These are phyloP conservation scores for Penicillium brevicompactum DNA, from an alignment of 2,329 filamentous ascomycete genomes.

Conservation along the genomic window DNA sequence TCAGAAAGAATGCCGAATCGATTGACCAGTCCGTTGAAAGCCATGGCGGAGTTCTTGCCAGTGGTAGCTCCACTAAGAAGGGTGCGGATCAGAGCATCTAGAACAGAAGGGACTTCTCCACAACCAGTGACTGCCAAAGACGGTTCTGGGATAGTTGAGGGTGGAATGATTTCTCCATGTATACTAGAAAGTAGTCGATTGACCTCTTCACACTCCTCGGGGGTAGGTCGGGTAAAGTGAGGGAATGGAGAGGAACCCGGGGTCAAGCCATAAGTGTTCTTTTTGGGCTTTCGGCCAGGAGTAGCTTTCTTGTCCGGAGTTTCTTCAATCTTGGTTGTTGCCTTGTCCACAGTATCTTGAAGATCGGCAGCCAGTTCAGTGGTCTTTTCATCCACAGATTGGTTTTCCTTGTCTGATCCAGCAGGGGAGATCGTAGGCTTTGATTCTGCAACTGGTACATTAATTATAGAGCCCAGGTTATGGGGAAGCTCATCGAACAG, in stretches of 20 bases:
- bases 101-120: slow-evolving; percentile 65
- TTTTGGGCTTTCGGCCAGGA: slow-evolving; percentile 18
- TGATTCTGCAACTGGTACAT: not conserved
- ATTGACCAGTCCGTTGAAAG: slow-evolving; percentile 66
- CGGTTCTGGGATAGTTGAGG: slow-evolving; percentile 68
- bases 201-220: slow-evolving; percentile 70
- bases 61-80: slow-evolving; percentile 64
- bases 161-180: slow-evolving; percentile 67
- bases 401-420: slow-evolving; percentile 11
- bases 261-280: slow-evolving; percentile 54
- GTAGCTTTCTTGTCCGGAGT: slow-evolving; percentile 2
- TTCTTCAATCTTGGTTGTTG: slow-evolving; percentile 15
- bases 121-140: slow-evolving; percentile 72
- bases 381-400: slow-evolving; percentile 9
- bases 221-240: slow-evolving; percentile 64
- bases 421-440: not conserved
- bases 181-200: slow-evolving; percentile 63
- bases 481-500: slow-evolving; percentile 55
- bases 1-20: slow-evolving; percentile 65
- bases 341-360: slow-evolving; percentile 21
- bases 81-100: slow-evolving; percentile 66
- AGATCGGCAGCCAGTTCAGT: slow-evolving; percentile 10
- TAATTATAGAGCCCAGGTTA: slow-evolving; percentile 50
- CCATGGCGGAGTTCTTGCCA: slow-evolving; percentile 63
- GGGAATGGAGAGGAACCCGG: slow-evolving; percentile 67